Percentiles rank a stretch among this genome's conserved stretches.
Conservation (phyloP, 1,284 basidiomycete species). For the Ganoderma leucocontextum region DNA sequence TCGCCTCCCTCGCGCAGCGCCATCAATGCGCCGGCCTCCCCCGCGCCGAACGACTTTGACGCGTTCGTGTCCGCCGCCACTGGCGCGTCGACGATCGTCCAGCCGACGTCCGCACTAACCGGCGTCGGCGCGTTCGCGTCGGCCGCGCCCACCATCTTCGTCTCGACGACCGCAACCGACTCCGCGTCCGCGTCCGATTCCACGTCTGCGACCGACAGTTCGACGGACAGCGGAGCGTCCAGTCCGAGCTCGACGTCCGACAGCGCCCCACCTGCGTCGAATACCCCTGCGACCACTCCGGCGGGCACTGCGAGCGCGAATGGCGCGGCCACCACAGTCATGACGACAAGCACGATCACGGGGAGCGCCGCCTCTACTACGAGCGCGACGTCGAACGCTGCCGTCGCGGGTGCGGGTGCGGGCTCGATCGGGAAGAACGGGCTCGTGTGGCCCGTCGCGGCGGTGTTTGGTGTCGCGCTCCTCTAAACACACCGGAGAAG, state of each 20-base stretch:
- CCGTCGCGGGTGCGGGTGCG: conserved; percentile 18
- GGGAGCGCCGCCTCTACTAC: neutral
- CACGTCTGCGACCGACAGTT: neutral
- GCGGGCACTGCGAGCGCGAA: neutral
- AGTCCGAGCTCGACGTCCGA: neutral
- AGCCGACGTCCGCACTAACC: conserved; percentile 42
- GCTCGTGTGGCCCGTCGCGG: conserved; percentile 30
- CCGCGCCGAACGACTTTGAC: conserved; percentile 52
- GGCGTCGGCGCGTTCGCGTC: conserved; percentile 57
- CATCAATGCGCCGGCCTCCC: conserved; percentile 59
- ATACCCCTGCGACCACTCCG: neutral
- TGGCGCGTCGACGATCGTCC: conserved; percentile 41
- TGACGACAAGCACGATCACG: neutral
- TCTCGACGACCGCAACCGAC: conserved; percentile 19
- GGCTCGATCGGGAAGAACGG: conserved; percentile 23
- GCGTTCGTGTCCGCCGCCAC: conserved; percentile 43
- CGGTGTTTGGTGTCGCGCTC: conserved; percentile 31
- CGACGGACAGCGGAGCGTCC: neutral
- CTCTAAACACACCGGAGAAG: conserved; percentile 15
- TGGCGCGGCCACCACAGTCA: neutral
- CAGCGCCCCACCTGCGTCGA: neutral
- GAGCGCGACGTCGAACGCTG: conserved; percentile 7
- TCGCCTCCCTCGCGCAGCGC: conserved; percentile 42
- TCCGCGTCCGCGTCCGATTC: conserved; percentile 4
- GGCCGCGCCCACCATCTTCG: conserved; percentile 31